Evolutionary conservation across 805 yeast species (phyloP).

Genomic region (Hanseniaspora valbyensis): DNA sequence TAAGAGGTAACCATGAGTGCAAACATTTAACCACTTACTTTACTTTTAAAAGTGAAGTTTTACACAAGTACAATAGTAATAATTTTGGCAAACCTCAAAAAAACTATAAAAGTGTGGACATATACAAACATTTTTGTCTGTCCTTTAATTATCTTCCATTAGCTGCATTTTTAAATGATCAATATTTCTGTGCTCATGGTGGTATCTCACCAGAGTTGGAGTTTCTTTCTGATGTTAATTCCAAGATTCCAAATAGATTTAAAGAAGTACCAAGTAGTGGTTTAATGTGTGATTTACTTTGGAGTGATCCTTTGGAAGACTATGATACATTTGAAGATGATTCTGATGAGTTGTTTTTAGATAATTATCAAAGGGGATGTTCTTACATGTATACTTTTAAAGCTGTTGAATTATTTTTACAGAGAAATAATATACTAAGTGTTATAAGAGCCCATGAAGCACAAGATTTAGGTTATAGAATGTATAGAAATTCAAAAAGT

Average conservation of each 20-base stretch:
- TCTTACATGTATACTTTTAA: constrained; percentile 78
- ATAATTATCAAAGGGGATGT: constrained; percentile 78
- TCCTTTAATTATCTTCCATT: constrained; percentile 82
- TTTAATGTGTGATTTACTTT: constrained; percentile 82
- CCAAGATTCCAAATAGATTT: constrained; percentile 53
- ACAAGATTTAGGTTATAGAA: constrained; percentile 92
- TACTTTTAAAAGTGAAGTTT: constrained; percentile 83
- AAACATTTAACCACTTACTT: constrained; percentile 86
- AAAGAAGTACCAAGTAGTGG: constrained; percentile 90
- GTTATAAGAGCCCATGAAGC: constrained; percentile 95
- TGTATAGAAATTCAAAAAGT: constrained; percentile 73
- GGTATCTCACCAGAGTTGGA: constrained; percentile 81
- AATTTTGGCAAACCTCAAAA: neutral
- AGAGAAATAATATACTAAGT: constrained; percentile 66
- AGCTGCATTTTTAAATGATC: constrained; percentile 87
- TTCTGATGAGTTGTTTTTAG: constrained; percentile 33
- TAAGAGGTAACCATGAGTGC: constrained; percentile 93
- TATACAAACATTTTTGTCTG: constrained; percentile 62
- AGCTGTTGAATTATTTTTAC: constrained; percentile 70
- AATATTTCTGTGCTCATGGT: constrained; percentile 93
- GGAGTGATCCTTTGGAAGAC: constrained; percentile 94
- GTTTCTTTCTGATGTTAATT: constrained; percentile 54
- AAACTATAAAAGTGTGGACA: constrained; percentile 20
- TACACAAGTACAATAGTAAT: constrained; percentile 57
- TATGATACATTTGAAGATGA: constrained; percentile 52